A percentile compares a stretch with the other conserved stretches of the same genome.
Conservation (phyloP, 2,329 filamentous ascomycete genomes). For the Paracoccidioides lutzii region DNA sequence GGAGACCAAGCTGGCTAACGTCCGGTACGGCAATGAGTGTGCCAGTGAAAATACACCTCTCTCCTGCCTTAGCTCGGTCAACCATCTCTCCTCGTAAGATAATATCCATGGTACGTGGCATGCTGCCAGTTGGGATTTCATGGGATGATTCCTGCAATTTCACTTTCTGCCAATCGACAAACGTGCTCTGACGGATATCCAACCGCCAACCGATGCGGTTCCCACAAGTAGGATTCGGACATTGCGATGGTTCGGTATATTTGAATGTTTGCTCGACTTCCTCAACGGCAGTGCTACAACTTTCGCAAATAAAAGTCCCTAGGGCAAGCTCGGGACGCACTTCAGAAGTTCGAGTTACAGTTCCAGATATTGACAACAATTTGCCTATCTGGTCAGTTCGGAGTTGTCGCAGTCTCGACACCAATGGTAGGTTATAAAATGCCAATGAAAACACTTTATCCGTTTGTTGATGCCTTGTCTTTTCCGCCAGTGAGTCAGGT, state of each 20-base stretch:
- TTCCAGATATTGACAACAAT: conserved; percentile 89
- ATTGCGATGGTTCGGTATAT: conserved; percentile 93
- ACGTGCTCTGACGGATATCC: conserved; percentile 94
- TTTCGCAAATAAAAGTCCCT: conserved; percentile 84
- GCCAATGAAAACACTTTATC: conserved; percentile 91
- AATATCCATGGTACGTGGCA: conserved; percentile 96
- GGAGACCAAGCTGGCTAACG: conserved; percentile 84
- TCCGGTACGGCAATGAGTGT: conserved; percentile 94
- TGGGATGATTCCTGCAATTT: conserved; percentile 97
- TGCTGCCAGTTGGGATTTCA: conserved; percentile 94
- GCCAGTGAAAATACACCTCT: conserved; percentile 96
- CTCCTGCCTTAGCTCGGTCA: conserved; percentile 89
- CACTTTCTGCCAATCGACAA: conserved; percentile 98
- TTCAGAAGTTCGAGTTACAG: conserved; percentile 91
- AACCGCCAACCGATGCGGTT: conserved; percentile 90
- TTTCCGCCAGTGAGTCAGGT: conserved; percentile 45
- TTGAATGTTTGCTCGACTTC: conserved; percentile 96
- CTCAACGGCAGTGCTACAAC: conserved; percentile 68
- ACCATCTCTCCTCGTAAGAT: conserved; percentile 96
- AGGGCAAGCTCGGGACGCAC: conserved; percentile 86
- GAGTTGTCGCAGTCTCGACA: conserved; percentile 72
- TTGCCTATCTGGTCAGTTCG: conserved; percentile 85
- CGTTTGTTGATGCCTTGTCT: conserved; percentile 84
- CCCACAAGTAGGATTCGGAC: conserved; percentile 72
- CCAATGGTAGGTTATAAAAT: conserved; percentile 83